Evolutionary conservation across 176 grass and related monocot species (phyloP), one percentile per base, ranked within the genome.

Genomic region (Panicum miliaceum): DNA sequence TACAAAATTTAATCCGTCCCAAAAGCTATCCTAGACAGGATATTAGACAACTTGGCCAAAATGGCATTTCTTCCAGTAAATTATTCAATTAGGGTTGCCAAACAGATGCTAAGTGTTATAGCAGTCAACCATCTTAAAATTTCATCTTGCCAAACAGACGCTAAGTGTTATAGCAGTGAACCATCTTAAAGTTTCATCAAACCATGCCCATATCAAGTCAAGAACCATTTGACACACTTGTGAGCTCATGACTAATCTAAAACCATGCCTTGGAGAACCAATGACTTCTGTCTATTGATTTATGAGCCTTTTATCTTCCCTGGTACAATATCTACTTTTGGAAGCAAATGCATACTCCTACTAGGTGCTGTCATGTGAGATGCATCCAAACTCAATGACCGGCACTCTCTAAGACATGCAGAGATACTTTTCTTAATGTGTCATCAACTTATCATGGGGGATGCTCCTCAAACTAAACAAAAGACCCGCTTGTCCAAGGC

Each of bases 31-130:
- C 11, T 65, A 37, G 6, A 41, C 20, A 84, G 19, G 20, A 46
- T 41, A 64, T 47, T 35, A 42, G 43, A 45, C 26, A 60, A 36
- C 13, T 68, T 32, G 10, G 62, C 36, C 62, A 45, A 53, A 61
- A 71, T 5, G n/a, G 14, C 42, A 63, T 88, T 87, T 53, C 10
- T 53, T n/a, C 54, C 54, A 53, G 25, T 29, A 78, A 37, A 12
- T 22, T 38, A 50, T 62, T 43, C 43, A 74, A 14, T 47, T 22
- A 18, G 34, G 52, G 38, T 77, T 59, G 32, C 32, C 16, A 37
- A 67, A 67, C 38, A 36, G 23, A 80, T 8, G 0, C 40, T 59
- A 51, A 29, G 32, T 66, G 18, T 4, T 50, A 69, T 26, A 40
- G 4, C 10, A 19, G 19, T 52, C n/a, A n/a, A n/a, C n/a, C n/a